These are phyloP conservation scores for Aspergillus brunneoviolaceus DNA, from an alignment of 2,329 filamentous ascomycete genomes.

Conservation along the genomic window DNA sequence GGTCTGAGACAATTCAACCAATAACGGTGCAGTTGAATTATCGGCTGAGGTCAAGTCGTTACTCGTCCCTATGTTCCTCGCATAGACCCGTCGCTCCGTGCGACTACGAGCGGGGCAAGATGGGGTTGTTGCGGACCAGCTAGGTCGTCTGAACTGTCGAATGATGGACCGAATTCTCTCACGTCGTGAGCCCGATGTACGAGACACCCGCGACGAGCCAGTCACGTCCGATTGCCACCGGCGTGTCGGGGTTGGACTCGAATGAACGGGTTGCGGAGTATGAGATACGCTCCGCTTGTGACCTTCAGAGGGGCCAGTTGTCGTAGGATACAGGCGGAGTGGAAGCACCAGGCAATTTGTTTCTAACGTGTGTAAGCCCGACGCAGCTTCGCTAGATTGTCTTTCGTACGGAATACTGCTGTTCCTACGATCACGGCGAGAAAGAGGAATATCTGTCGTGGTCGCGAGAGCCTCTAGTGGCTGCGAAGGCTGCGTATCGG, in stretches of 20 bases:
- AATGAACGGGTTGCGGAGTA: slow-evolving; percentile 8
- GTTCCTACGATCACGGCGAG: slow-evolving; percentile 10
- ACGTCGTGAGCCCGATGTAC: slow-evolving; percentile 20
- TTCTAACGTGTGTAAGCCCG: slow-evolving; percentile 16
- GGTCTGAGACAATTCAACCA: slow-evolving; percentile 39
- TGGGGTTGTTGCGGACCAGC: slow-evolving; percentile 3
- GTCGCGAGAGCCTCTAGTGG: slow-evolving; percentile 14
- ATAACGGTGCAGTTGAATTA: slow-evolving; percentile 30
- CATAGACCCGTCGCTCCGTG: slow-evolving; percentile 12
- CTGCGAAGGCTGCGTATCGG: slow-evolving; percentile 26
- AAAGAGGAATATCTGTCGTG: slow-evolving; percentile 1
- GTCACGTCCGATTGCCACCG: slow-evolving; percentile 23
- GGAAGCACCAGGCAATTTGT: slow-evolving; percentile 15
- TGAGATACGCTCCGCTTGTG: slow-evolving; percentile 24
- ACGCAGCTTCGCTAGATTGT: slow-evolving; percentile 25
- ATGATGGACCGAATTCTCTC: slow-evolving; percentile 21
- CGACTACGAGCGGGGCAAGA: slow-evolving; percentile 14
- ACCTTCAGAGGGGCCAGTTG: slow-evolving; percentile 12
- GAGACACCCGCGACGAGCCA: slow-evolving; percentile 3
- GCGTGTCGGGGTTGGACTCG: slow-evolving; percentile 12
- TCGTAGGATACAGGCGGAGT: slow-evolving; percentile 14
- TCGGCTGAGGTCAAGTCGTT: slow-evolving; percentile 35
- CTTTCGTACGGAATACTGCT: slow-evolving; percentile 29
- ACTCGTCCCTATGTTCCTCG: slow-evolving; percentile 33
- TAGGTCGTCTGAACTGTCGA: slow-evolving; percentile 19